These are phyloP conservation scores for Agrocybe pediades DNA, from an alignment of 768 basidiomycete species.

Conservation along the genomic window DNA sequence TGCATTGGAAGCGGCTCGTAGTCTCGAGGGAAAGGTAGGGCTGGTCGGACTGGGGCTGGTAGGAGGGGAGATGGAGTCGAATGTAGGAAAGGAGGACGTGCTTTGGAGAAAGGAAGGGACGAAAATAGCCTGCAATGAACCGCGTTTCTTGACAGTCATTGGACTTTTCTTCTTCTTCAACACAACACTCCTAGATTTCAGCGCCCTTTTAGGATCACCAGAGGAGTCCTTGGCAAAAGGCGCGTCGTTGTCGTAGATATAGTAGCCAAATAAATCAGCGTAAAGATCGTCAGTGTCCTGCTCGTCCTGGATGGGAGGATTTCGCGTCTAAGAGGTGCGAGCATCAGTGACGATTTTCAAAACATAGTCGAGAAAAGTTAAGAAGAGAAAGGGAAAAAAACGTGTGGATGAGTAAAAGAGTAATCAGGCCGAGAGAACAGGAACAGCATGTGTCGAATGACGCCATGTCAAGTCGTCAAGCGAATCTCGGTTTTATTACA, in stretches of 20 bases:
- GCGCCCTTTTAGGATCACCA: neutral
- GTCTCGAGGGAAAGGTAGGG: constrained; percentile 11
- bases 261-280: constrained; percentile 18
- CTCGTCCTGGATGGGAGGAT: neutral
- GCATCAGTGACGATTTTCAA: neutral
- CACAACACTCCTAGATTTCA: neutral
- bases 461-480: constrained; percentile 14
- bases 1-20: constrained; percentile 19
- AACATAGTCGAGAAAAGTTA: neutral
- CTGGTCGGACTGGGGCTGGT: neutral
- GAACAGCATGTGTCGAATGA: constrained; percentile 11
- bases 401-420: neutral
- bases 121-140: constrained; percentile 54
- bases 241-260: constrained; percentile 12
- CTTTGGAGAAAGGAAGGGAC: constrained; percentile 46
- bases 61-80: neutral
- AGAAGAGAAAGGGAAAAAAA: neutral
- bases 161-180: constrained; percentile 3
- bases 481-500: constrained; percentile 1
- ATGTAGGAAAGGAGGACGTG: constrained; percentile 24
- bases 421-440: neutral
- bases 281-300: constrained; percentile 9
- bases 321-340: neutral
- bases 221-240: neutral
- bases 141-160: constrained; percentile 49